A percentile compares a stretch with the other conserved stretches of the same genome.
These are phyloP conservation scores for Lentinula sp. DNA, from an alignment of 768 basidiomycete species.

Conservation along the genomic window DNA sequence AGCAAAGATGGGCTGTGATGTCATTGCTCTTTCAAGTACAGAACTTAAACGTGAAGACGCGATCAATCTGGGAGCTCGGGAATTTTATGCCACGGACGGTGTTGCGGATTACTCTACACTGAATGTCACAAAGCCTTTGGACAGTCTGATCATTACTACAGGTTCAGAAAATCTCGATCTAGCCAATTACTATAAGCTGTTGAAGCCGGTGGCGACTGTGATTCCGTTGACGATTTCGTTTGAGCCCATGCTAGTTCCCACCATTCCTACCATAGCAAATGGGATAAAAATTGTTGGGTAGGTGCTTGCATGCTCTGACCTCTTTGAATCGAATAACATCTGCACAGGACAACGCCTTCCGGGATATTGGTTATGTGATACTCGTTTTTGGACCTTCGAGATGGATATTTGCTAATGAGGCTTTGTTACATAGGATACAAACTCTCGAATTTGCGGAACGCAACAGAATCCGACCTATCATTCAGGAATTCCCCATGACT, in stretches of 20 bases:
- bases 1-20: constrained; percentile 31
- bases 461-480: constrained; percentile 20
- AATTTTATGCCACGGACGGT: constrained; percentile 26
- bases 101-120: constrained; percentile 14
- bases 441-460: constrained; percentile 29
- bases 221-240: constrained; percentile 20
- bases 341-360: neutral
- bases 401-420: constrained; percentile 3
- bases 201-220: constrained; percentile 18
- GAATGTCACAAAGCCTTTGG: constrained; percentile 18
- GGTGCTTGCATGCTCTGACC: neutral
- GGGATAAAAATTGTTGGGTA: constrained; percentile 5
- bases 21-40: constrained; percentile 27
- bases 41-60: constrained; percentile 27
- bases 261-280: constrained; percentile 5
- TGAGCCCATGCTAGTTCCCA: constrained; percentile 16
- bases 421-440: constrained; percentile 7
- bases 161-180: constrained; percentile 9
- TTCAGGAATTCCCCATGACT: constrained; percentile 25
- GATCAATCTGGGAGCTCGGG: constrained; percentile 23
- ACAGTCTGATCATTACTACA: constrained; percentile 25
- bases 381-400: too few species aligned
- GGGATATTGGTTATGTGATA: neutral
- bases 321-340: neutral
- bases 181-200: constrained; percentile 18